Evolutionary conservation across 192 early-diverging fungal species (phyloP), one percentile per base, ranked within the genome.

Genomic region (Phycomyces nitens): DNA sequence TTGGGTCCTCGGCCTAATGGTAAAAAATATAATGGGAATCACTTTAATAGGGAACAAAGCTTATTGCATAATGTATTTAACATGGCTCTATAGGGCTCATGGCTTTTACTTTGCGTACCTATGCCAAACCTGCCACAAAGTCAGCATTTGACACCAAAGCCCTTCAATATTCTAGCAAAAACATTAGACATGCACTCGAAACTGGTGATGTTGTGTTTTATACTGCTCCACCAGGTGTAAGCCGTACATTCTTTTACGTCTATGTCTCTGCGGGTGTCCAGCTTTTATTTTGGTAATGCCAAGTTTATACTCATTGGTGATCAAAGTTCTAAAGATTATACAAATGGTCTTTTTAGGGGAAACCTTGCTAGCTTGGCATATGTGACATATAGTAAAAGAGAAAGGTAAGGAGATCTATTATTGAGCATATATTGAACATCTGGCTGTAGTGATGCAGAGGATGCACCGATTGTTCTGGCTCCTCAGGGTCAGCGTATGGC

Each of bases 261-360:
- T 76, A 76, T 54, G 56, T 76, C 26, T 70, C 69, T 10, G 68
- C 74, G 11, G 65, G 60, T 22, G 69, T 76, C 1, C 74, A 76
- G 39, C 52, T 76, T 11, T 59, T 76, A 41, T 76, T 76, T 27
- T 76, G 74, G 73, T 72, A 66, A 56, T 50, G 12, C 18, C 24
- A 26, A 26, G 16, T 27, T 56, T 56, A 6, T 18, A 16, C 62
- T 44, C 15, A 15, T 53, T 16, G 24, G 14, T 22, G 15, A 53
- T 3, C 47, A 23, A 53, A 16, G n/a, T n/a, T n/a, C n/a, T n/a
- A n/a, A n/a, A n/a, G n/a, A n/a, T n/a, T n/a, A n/a, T n/a, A n/a
- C n/a, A n/a, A n/a, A n/a, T n/a, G n/a, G 21, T 34, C 14, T 12
- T 18, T 22, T 14, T 58, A 72, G 70, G 72, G 74, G 74, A 18